phyloP scores from a whole-genome alignment of 164 flowering plant genomes.

The Annona squamosa region DNA sequence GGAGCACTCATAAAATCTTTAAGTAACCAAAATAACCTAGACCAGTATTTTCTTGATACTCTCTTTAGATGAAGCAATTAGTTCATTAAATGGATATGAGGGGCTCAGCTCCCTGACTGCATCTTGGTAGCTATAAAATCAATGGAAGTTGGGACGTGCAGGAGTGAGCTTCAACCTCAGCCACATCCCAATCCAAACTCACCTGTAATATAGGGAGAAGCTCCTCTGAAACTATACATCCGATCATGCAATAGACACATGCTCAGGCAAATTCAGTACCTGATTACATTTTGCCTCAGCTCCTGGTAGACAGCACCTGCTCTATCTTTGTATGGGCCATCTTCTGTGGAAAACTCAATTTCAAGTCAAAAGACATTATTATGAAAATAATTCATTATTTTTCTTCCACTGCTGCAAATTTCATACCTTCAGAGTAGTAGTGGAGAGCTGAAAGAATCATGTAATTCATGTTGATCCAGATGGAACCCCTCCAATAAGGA shows the following conservation, averaged over 20 bases:
- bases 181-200: not conserved
- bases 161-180: not conserved
- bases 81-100: no score
- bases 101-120: no score
- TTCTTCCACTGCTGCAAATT: not conserved
- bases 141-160: no score
- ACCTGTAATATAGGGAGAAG: not conserved
- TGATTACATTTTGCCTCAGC: conserved; percentile 67
- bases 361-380: not conserved
- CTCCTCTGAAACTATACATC: not conserved
- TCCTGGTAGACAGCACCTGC: conserved; percentile 52
- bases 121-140: no score
- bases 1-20: not conserved
- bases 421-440: conserved; percentile 65
- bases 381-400: not conserved
- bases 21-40: not conserved
- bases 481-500: conserved; percentile 96
- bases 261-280: conserved; percentile 31
- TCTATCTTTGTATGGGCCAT: conserved; percentile 45
- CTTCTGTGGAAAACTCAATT: conserved; percentile 20
- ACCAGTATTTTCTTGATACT: no score
- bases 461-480: conserved; percentile 98
- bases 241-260: not conserved
- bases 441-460: conserved; percentile 85
- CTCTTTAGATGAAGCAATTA: no score